These are phyloP conservation scores for Umbelopsis isabellina DNA, from an alignment of 192 early-diverging fungal species.

Conservation along the genomic window DNA sequence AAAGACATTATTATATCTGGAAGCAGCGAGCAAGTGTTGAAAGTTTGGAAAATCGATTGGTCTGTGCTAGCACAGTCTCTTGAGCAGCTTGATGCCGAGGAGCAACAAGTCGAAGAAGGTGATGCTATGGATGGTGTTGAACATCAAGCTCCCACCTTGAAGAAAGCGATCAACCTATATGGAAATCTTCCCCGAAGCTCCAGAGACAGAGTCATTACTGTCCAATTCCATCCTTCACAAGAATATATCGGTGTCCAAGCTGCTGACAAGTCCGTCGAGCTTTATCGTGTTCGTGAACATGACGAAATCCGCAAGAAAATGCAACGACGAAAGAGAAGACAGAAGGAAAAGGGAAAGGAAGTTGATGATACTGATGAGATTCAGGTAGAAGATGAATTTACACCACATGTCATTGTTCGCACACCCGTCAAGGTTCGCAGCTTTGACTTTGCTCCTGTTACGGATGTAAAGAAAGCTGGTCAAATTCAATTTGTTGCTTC, in stretches of 20 bases:
- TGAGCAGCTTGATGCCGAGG: slow-evolving; percentile 55
- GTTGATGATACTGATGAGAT: slow-evolving; percentile 53
- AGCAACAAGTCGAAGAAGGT: slow-evolving; percentile 18
- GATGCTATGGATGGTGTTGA: slow-evolving; percentile 46
- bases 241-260: slow-evolving; percentile 80
- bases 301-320: slow-evolving; percentile 88
- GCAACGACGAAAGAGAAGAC: slow-evolving; percentile 75
- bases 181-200: slow-evolving; percentile 81
- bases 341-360: slow-evolving; percentile 70
- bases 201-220: slow-evolving; percentile 77
- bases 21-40: slow-evolving; percentile 80
- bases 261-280: slow-evolving; percentile 80
- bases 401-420: slow-evolving; percentile 70
- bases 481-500: slow-evolving; percentile 65
- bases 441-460: slow-evolving; percentile 69
- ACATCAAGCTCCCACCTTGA: slow-evolving; percentile 38
- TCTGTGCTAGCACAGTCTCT: slow-evolving; percentile 49
- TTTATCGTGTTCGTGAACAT: slow-evolving; percentile 77
- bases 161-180: slow-evolving; percentile 72
- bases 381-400: slow-evolving; percentile 78
- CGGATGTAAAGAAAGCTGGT: slow-evolving; percentile 52
- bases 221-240: slow-evolving; percentile 81
- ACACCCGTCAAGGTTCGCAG: slow-evolving; percentile 80
- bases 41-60: slow-evolving; percentile 86
- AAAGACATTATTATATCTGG: slow-evolving; percentile 79